Evolutionary conservation across 2,329 filamentous ascomycete genomes (phyloP).

Genomic region (Tolypocladium ovalisporum): DNA sequence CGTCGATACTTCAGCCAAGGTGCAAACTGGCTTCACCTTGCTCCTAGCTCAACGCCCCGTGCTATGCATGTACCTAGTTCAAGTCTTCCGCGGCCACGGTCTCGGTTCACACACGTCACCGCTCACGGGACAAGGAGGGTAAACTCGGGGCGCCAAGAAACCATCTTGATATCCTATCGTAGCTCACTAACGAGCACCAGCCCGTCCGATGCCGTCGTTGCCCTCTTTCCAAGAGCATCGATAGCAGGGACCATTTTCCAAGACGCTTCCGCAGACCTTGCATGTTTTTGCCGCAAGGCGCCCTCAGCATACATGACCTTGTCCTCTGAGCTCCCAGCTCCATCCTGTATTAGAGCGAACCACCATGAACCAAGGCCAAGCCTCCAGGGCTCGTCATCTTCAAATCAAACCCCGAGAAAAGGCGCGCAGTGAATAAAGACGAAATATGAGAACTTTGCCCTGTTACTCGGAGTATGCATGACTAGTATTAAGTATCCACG

Average conservation of each 20-base stretch:
- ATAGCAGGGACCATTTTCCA: neutral
- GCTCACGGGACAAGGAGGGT: neutral
- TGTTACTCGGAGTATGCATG: conserved; percentile 16
- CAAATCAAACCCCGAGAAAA: conserved; percentile 1
- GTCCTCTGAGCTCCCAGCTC: neutral
- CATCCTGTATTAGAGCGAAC: conserved; percentile 6
- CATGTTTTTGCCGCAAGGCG: neutral
- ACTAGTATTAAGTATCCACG: conserved; percentile 16
- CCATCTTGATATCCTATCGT: neutral
- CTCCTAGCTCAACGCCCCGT: neutral
- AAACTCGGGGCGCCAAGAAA: neutral
- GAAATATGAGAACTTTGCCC: conserved; percentile 10
- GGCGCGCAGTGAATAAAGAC: conserved; percentile 6
- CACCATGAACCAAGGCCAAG: conserved; percentile 14
- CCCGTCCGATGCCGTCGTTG: neutral
- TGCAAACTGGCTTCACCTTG: neutral
- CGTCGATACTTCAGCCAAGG: neutral
- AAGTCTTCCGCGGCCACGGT: too few species aligned
- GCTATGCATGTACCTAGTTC: neutral
- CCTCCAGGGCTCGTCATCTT: conserved; percentile 21
- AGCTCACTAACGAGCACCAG: neutral
- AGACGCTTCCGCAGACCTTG: neutral
- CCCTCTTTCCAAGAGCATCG: neutral
- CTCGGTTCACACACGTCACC: neutral
- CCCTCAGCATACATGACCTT: neutral